A percentile compares a stretch with the other conserved stretches of the same genome.
These are phyloP conservation scores for Populus nigra DNA, from an alignment of 345 rosid genomes.

Conservation along the genomic window DNA sequence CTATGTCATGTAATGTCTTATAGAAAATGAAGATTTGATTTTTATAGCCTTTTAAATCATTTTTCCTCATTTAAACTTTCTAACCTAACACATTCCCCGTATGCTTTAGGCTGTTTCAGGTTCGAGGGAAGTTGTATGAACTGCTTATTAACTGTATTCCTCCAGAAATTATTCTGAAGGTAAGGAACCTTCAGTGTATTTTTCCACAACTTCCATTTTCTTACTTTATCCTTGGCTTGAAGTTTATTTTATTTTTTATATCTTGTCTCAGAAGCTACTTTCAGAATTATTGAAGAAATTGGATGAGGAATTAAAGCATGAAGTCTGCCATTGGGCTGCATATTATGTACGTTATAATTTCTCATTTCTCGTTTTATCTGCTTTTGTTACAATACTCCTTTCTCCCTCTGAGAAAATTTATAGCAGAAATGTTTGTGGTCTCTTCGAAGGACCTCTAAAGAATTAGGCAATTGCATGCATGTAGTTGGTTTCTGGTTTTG, in stretches of 20 bases:
- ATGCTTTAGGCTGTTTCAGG: slow-evolving; percentile 71
- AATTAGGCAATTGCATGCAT: background rate
- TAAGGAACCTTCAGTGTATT: slow-evolving; percentile 16
- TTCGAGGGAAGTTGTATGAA: slow-evolving; percentile 88
- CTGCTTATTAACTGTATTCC: slow-evolving; percentile 84
- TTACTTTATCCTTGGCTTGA: slow-evolving; percentile 1
- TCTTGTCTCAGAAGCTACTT: slow-evolving; percentile 57
- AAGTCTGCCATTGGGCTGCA: slow-evolving; percentile 95
- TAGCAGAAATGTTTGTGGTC: background rate
- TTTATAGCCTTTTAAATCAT: background rate
- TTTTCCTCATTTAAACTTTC: slow-evolving; percentile 5
- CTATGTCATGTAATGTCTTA: background rate
- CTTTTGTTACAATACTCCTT: slow-evolving; percentile 2
- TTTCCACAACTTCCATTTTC: background rate
- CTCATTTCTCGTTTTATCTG: background rate
- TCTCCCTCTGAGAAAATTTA: background rate
- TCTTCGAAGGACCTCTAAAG: background rate
- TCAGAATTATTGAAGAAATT: slow-evolving; percentile 79
- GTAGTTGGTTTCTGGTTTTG: background rate
- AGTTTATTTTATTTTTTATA: slow-evolving; percentile 1
- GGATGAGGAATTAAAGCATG: slow-evolving; percentile 90
- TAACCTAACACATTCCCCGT: slow-evolving; percentile 13
- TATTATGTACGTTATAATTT: slow-evolving; percentile 62
- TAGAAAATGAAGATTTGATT: background rate
- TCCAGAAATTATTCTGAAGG: slow-evolving; percentile 84